phyloP scores from a whole-genome alignment of 2,329 filamentous ascomycete species.

The Colletotrichum chrysophilum region DNA sequence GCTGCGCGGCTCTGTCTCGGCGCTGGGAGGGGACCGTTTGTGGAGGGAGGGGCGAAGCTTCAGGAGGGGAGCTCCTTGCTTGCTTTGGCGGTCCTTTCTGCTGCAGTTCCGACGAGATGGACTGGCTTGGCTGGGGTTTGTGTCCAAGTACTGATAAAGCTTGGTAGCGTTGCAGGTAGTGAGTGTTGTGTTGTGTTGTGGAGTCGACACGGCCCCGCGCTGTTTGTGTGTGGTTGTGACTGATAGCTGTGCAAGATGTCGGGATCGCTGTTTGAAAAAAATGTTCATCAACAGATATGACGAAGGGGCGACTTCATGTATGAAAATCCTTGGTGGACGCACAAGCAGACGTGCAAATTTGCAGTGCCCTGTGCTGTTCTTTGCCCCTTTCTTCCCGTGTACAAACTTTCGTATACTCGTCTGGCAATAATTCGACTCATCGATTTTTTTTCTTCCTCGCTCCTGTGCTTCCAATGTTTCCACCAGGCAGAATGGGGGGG shows the following conservation, averaged over 20 bases:
- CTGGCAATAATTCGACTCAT: neutral
- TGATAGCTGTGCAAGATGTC: neutral
- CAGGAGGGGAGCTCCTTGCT: slow-evolving; percentile 3
- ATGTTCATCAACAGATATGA: neutral
- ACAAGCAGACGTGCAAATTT: neutral
- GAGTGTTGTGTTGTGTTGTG: neutral
- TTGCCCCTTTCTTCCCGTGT: neutral
- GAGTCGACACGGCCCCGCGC: neutral
- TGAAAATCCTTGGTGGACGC: neutral
- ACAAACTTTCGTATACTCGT: neutral
- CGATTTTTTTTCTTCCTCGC: neutral
- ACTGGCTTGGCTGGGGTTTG: neutral
- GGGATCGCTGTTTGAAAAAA: neutral
- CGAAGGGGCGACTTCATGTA: neutral
- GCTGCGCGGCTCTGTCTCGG: slow-evolving; percentile 13
- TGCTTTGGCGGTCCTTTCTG: neutral
- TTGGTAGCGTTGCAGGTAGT: neutral
- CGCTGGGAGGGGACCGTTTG: neutral
- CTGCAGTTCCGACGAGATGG: slow-evolving; percentile 1
- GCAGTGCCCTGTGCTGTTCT: neutral
- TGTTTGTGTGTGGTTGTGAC: neutral
- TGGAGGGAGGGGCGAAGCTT: neutral
- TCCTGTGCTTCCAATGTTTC: neutral
- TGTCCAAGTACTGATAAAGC: neutral
- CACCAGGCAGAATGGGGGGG: neutral